A percentile compares a stretch with the other conserved stretches of the same genome.
These are phyloP conservation scores for Daedaleopsis nitida DNA, from an alignment of 768 basidiomycete species.

Conservation along the genomic window DNA sequence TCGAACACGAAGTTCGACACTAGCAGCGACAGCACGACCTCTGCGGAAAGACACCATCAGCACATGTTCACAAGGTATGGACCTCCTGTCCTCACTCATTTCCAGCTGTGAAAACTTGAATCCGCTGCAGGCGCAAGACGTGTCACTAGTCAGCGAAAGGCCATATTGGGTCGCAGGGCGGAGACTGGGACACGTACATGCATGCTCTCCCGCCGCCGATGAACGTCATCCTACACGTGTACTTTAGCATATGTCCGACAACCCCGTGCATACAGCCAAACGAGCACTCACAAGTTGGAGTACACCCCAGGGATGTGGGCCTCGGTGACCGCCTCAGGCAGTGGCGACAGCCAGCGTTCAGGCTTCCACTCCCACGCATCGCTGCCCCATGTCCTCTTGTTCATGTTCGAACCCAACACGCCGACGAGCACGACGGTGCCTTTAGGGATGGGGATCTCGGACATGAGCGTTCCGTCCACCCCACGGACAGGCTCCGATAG, in stretches of 20 bases:
- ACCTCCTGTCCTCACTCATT: slow-evolving; percentile 18
- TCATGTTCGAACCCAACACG: slow-evolving; percentile 43
- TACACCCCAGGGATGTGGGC: slow-evolving; percentile 25
- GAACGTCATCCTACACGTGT: slow-evolving; percentile 32
- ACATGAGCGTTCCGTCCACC: slow-evolving; percentile 21
- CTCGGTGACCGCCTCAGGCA: slow-evolving; percentile 20
- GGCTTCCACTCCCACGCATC: slow-evolving; percentile 47
- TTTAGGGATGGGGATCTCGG: slow-evolving; percentile 38
- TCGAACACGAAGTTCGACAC: slow-evolving; percentile 30
- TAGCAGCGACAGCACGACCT: slow-evolving; percentile 31
- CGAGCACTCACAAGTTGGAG: slow-evolving; percentile 21
- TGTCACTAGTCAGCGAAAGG: not conserved
- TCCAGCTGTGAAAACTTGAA: slow-evolving; percentile 27
- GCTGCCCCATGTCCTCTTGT: slow-evolving; percentile 45
- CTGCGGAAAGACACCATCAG: slow-evolving; percentile 17
- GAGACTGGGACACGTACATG: slow-evolving; percentile 26
- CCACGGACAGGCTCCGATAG: slow-evolving; percentile 23
- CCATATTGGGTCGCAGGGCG: not conserved
- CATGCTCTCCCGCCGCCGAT: slow-evolving; percentile 32
- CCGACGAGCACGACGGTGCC: slow-evolving; percentile 42
- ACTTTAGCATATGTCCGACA: not conserved
- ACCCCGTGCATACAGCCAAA: not conserved
- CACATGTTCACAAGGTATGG: not conserved
- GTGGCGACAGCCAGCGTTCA: slow-evolving; percentile 41
- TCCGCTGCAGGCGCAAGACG: slow-evolving; percentile 8